Base-by-base conservation (phyloP, 140 eudicot species). In the Oenanthe javanica region DNA sequence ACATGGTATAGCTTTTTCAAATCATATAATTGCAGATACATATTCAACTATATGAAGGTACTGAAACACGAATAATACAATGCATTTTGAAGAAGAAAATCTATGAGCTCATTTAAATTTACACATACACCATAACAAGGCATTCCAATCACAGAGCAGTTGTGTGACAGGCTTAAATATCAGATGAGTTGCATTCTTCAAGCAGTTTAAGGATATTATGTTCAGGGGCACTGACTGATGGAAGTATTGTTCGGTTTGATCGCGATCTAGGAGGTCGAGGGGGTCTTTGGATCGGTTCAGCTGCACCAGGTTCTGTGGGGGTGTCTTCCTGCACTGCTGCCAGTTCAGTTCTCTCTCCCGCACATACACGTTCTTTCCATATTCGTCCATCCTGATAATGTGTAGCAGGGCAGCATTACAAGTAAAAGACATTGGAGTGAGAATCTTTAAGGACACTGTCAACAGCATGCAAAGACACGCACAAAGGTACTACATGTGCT, bases 151-250 rank as follows among this genome's bases (percentile, higher is more conserved):
- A 46, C 1, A 9, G n/a, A 13, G 38, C 40, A 45, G 23, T 23
- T 0, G n/a, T 36, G 63, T 74, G 50, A 18, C 75, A 73, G 36
- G 40, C 66, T 88, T 83, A 90, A 61, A 88, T 83, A 79, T 92
- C 96, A 57, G 96, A 90, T 25, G 93, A 83, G 78, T 84, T 87
- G 52, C 91, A 86, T 85, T 93, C 98, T 83, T 93, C 98, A 3
- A 93, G 88, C 85, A 91, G 80, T 82, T 88, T 89, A 52, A 91
- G 93, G 78, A 93, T 84, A 79, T 85, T 91, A 74, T 91, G 98
- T 83, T 91, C 98, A 10, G 98, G 98, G 78, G 97, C 97, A 87
- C 98, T 93, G 80, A 87, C 77, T 36, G 98, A 93, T 55, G 97
- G 98, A 73, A 93, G 77, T 23, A 93, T 93, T 59, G 80, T 80